Base-by-base conservation (phyloP, 73 alveolate species). In the Uronychia setigera region DNA sequence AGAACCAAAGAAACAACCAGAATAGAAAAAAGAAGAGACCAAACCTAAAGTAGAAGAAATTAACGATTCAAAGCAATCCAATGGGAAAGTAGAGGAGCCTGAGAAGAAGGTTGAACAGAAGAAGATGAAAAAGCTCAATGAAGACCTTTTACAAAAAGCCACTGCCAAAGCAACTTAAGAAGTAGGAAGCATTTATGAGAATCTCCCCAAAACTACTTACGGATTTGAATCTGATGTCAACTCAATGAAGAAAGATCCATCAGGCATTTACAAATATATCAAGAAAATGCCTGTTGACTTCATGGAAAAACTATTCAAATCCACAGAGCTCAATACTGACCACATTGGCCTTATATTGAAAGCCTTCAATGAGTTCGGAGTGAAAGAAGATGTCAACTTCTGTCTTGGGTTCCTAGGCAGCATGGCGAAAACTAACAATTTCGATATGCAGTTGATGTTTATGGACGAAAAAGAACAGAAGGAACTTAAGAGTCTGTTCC, bases 401-500 rank as follows among this genome's bases (percentile, higher is more conserved):
- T n/a, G 27, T 46, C 31, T 80, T 5, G 35, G 59, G n/a, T 28
- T 85, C 9, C 82, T 85, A 13, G 34, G 31, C 31, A 35, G 79
- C 28, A 46, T 85, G 26, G 32, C 92, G 1, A 32, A 76, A 32
- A 81, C 87, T 26, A 57, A 81, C 11, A 86, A 80, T 31, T 78
- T 86, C 58, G 86, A 81, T 31, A 86, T 86, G 93, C 80, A 88
- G 1, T 31, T 80, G 35, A 86, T 86, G 93, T 86, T 86, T 58
- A 35, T 86, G 77, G 86, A 86, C 29, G 82, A 59, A 35, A 80
- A 59, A 33, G 93, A 86, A 29, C 59, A 81, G 83, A 59, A 80
- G 28, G 86, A 78, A 29, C 46, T 86, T 19, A 77, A 80, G 80
- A 27, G 32, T 29, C 58, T 76, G 26, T n/a, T 76, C 26, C 60